phyloP scores from a whole-genome alignment of 495 filamentous ascomycete genomes.

The Penicillium lividum region DNA sequence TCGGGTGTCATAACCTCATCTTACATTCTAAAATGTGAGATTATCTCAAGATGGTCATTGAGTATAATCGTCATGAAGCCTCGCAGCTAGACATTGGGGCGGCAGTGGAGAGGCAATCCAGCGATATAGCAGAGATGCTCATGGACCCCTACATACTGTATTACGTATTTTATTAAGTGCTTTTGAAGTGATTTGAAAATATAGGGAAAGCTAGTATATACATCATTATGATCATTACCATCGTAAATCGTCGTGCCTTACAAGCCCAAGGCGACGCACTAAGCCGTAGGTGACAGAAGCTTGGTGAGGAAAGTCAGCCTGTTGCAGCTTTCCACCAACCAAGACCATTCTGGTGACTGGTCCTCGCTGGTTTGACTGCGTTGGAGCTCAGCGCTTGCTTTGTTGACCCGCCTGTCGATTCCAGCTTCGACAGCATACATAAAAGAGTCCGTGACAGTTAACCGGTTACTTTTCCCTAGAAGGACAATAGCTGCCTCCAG shows the following conservation, averaged over 20 bases:
- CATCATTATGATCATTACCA: conserved; percentile 16
- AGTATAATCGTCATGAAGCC: too few species aligned
- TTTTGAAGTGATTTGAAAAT: not conserved
- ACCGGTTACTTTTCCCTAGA: conserved; percentile 42
- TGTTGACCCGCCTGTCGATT: conserved; percentile 59
- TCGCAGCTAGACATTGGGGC: too few species aligned
- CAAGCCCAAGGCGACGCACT: not conserved
- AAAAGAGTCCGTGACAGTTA: conserved; percentile 50
- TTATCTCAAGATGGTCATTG: too few species aligned
- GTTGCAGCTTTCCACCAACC: conserved; percentile 45
- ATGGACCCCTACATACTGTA: not conserved
- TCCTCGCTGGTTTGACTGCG: conserved; percentile 39
- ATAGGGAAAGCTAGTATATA: not conserved
- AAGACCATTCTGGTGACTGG: conserved; percentile 36
- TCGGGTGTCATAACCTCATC: too few species aligned
- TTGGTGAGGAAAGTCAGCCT: conserved; percentile 41
- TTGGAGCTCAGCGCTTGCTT: conserved; percentile 48
- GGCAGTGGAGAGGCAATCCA: not conserved
- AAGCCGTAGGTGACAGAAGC: conserved; percentile 8
- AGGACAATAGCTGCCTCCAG: conserved; percentile 71
- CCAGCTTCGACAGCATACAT: conserved; percentile 60
- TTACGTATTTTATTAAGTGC: not conserved
- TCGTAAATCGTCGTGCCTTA: conserved; percentile 13
- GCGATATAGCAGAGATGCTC: too few species aligned
- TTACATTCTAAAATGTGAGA: too few species aligned